Evolutionary conservation across 495 filamentous ascomycete genomes (phyloP).

Genomic region (Apiosordaria backusii): DNA sequence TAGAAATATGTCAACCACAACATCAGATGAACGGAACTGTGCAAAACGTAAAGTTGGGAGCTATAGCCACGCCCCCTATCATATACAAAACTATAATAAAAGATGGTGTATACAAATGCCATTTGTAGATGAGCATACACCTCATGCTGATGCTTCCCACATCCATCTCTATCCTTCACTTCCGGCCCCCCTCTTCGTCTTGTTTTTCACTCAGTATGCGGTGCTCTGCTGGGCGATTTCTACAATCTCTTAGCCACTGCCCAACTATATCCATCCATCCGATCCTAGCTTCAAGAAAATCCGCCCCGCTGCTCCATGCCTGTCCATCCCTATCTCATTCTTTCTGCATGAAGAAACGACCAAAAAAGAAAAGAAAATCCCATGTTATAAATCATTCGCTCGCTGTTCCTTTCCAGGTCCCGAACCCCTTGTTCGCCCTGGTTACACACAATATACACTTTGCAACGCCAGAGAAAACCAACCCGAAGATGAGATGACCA

Average conservation of each 20-base stretch:
- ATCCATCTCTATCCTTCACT: constrained; percentile 1
- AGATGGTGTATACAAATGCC: background rate
- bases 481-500: background rate
- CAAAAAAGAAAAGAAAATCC: background rate
- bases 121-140: background rate
- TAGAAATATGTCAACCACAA: background rate
- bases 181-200: background rate
- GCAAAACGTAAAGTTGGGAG: background rate
- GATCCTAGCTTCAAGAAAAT: background rate
- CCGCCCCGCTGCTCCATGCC: background rate
- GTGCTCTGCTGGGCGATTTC: background rate
- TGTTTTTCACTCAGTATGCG: background rate
- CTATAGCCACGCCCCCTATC: background rate
- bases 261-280: background rate
- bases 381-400: background rate
- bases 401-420: background rate
- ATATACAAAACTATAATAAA: background rate
- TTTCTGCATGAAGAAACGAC: background rate
- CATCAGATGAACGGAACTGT: background rate
- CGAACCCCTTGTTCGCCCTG: background rate
- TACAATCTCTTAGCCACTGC: background rate
- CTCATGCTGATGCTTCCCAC: background rate
- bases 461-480: background rate
- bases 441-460: background rate
- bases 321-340: background rate